A percentile compares a stretch with the other conserved stretches of the same genome.
Evolutionary conservation across 371 early-diverging fungal genomes (phyloP).

Genomic region (Encephalitozoon intestinalis): DNA sequence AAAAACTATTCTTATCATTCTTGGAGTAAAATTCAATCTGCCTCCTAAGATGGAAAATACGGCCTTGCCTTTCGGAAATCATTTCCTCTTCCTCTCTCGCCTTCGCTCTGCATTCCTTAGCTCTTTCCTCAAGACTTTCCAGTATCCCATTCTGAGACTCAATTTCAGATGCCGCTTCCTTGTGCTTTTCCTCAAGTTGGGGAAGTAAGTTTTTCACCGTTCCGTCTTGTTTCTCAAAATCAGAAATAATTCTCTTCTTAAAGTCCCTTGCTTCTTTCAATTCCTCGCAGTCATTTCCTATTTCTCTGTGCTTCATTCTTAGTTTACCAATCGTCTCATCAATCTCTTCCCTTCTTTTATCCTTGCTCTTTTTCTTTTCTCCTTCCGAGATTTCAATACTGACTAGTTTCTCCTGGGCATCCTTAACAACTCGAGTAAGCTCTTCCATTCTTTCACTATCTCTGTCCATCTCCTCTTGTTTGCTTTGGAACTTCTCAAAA

Average conservation of each 20-base stretch:
- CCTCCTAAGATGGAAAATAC: constrained; percentile 31
- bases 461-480: constrained; percentile 12
- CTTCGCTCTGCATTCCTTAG: background rate
- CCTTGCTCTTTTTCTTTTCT: background rate
- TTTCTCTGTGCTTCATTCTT: constrained; percentile 13
- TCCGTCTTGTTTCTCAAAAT: constrained; percentile 32
- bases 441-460: background rate
- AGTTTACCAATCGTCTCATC: background rate
- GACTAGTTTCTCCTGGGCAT: background rate
- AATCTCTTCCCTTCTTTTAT: background rate
- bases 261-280: constrained; percentile 6
- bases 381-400: background rate
- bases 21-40: constrained; percentile 40
- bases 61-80: constrained; percentile 2
- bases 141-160: background rate
- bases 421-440: background rate
- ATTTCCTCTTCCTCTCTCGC: constrained; percentile 10
- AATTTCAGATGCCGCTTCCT: background rate
- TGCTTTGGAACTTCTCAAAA: background rate
- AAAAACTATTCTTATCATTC: background rate
- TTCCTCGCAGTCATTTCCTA: constrained; percentile 20
- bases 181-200: constrained; percentile 13
- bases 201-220: background rate
- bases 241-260: background rate
- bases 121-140: background rate